These are phyloP conservation scores for Colletotrichum eremochloae DNA, from an alignment of 2,329 filamentous ascomycete genomes.

Conservation along the genomic window DNA sequence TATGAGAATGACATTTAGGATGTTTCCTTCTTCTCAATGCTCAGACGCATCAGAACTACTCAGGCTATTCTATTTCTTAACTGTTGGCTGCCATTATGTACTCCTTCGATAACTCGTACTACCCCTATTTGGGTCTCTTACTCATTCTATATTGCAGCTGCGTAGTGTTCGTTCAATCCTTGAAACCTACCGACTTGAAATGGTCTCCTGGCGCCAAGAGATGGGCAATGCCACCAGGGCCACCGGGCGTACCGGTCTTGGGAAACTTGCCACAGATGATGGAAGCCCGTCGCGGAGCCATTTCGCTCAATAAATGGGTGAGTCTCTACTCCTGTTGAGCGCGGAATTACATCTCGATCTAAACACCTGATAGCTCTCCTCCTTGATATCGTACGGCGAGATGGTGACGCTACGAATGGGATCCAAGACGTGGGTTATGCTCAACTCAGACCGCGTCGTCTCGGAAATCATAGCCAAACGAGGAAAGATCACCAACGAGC, in stretches of 20 bases:
- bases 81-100: constrained; percentile 6
- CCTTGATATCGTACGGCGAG: constrained; percentile 45
- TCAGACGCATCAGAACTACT: not conserved
- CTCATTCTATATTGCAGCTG: constrained; percentile 6
- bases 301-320: constrained; percentile 10
- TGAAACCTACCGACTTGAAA: constrained; percentile 13
- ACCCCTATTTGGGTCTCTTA: constrained; percentile 5
- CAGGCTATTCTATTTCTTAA: not conserved
- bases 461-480: constrained; percentile 54
- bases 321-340: not conserved
- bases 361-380: not conserved
- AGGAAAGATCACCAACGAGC: constrained; percentile 50
- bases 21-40: not conserved
- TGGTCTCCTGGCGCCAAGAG: not conserved
- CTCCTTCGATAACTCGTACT: not conserved
- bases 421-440: constrained; percentile 57
- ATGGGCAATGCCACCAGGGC: constrained; percentile 8
- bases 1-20: not conserved
- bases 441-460: constrained; percentile 57
- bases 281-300: constrained; percentile 12
- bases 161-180: constrained; percentile 5
- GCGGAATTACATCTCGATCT: not conserved
- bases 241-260: constrained; percentile 7
- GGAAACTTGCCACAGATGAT: constrained; percentile 19
- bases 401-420: constrained; percentile 49